Percentiles rank a stretch among this genome's conserved stretches.
Evolutionary conservation across 192 early-diverging fungal species (phyloP).

Genomic region (Coemansia umbellata): DNA sequence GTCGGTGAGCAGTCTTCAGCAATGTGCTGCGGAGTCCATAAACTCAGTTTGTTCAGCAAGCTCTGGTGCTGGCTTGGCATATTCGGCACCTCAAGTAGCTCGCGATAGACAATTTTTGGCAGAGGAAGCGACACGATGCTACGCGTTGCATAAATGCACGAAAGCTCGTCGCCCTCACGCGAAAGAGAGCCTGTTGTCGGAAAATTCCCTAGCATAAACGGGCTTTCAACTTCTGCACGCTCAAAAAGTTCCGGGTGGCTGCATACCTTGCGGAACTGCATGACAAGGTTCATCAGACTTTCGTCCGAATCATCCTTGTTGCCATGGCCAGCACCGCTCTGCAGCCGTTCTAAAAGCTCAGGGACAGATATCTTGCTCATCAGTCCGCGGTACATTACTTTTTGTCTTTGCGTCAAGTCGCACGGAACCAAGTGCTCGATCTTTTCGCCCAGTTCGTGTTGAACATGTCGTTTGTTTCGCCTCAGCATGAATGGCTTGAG

Average conservation of each 20-base stretch:
- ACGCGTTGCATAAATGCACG: slow-evolving; percentile 59
- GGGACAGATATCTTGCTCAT: slow-evolving; percentile 75
- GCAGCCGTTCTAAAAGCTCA: slow-evolving; percentile 67
- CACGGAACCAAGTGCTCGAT: slow-evolving; percentile 80
- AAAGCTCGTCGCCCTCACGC: slow-evolving; percentile 58
- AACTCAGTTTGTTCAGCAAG: slow-evolving; percentile 15
- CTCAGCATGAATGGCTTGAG: slow-evolving; percentile 94
- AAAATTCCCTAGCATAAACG: slow-evolving; percentile 60
- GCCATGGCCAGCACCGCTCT: slow-evolving; percentile 43
- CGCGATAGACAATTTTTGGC: slow-evolving; percentile 65
- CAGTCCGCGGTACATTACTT: slow-evolving; percentile 67
- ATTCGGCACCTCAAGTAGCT: slow-evolving; percentile 37
- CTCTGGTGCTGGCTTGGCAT: slow-evolving; percentile 16
- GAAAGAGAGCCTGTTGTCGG: slow-evolving; percentile 58
- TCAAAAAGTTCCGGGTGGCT: slow-evolving; percentile 88
- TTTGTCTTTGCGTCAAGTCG: slow-evolving; percentile 71
- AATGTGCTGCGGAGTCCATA: slow-evolving; percentile 33
- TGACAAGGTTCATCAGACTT: slow-evolving; percentile 90
- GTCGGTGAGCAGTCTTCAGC: not conserved
- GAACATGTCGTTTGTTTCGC: slow-evolving; percentile 85
- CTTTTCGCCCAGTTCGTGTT: slow-evolving; percentile 88
- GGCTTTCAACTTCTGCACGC: slow-evolving; percentile 75
- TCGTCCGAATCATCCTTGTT: slow-evolving; percentile 68
- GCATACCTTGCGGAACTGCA: slow-evolving; percentile 90
- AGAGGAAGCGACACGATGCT: slow-evolving; percentile 61